A percentile compares a stretch with the other conserved stretches of the same genome.
Conservation (phyloP, 2,329 filamentous ascomycete species). For the Fusarium albosuccineum region DNA sequence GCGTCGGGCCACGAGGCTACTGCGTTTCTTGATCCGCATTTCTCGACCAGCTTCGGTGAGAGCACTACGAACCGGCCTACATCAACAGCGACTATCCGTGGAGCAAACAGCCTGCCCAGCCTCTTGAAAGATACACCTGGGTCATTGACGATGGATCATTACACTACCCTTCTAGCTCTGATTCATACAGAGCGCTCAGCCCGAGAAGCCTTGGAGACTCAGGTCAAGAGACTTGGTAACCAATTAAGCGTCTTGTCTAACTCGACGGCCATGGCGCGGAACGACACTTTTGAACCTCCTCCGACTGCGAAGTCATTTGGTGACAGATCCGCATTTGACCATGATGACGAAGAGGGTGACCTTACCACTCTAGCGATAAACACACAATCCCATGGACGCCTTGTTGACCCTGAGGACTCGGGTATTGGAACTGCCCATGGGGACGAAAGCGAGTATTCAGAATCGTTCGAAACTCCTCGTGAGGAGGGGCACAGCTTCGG, state of each 20-base stretch:
- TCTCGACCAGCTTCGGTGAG: constrained; percentile 11
- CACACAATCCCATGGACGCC: constrained; percentile 31
- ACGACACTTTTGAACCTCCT: constrained; percentile 47
- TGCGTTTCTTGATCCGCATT: constrained; percentile 54
- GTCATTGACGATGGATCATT: constrained; percentile 60
- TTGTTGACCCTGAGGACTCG: constrained; percentile 52
- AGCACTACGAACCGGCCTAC: constrained; percentile 51
- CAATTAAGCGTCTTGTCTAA: constrained; percentile 63
- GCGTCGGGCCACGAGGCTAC: constrained; percentile 55
- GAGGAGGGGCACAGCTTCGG: constrained; percentile 60
- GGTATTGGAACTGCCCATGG: constrained; percentile 53
- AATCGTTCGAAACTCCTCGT: constrained; percentile 65
- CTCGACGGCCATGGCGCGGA: constrained; percentile 41
- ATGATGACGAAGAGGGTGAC: constrained; percentile 58
- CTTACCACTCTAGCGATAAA: constrained; percentile 35
- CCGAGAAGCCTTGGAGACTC: constrained; percentile 66
- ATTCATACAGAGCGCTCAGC: constrained; percentile 69
- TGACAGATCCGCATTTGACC: constrained; percentile 57
- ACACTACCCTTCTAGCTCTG: constrained; percentile 63
- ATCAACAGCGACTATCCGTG: constrained; percentile 63
- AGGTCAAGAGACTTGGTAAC: constrained; percentile 67
- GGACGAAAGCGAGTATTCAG: constrained; percentile 60
- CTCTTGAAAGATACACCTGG: constrained; percentile 51
- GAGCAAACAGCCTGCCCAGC: constrained; percentile 59
- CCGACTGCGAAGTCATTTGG: constrained; percentile 54